phyloP scores from a whole-genome alignment of 1,139 yeast genomes.

The Yamadazyma diddensiae region DNA sequence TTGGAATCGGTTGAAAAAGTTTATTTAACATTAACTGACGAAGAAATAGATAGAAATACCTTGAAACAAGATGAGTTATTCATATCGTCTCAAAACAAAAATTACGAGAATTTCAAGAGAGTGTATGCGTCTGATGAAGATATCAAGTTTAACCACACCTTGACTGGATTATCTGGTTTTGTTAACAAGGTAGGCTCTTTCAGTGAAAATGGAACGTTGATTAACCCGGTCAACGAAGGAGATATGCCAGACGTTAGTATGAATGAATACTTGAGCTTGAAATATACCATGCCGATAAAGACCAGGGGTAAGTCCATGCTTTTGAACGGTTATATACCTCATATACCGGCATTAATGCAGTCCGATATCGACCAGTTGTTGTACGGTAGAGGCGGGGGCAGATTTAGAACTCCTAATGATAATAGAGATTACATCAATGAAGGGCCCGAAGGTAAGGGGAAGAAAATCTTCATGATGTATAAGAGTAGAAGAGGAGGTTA shows the following conservation, averaged over 20 bases:
- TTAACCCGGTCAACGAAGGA: conserved; percentile 65
- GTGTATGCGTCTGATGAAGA: conserved; percentile 32
- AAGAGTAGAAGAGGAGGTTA: conserved; percentile 43
- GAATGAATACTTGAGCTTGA: conserved; percentile 51
- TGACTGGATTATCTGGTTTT: conserved; percentile 67
- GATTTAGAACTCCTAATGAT: conserved; percentile 33
- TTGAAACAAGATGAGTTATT: conserved; percentile 60
- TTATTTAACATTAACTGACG: conserved; percentile 61
- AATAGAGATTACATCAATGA: conserved; percentile 38
- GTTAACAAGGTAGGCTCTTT: conserved; percentile 46
- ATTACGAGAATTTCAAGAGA: conserved; percentile 36
- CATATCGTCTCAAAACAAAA: conserved; percentile 55
- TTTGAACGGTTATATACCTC: conserved; percentile 72
- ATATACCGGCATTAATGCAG: conserved; percentile 56
- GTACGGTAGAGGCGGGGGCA: conserved; percentile 34
- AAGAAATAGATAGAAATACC: conserved; percentile 70
- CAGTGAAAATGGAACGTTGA: conserved; percentile 42
- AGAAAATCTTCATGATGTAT: conserved; percentile 30
- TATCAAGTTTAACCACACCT: conserved; percentile 40
- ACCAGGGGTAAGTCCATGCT: conserved; percentile 74
- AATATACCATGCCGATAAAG: conserved; percentile 56
- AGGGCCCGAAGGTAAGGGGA: conserved; percentile 44
- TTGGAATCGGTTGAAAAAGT: conserved; percentile 63
- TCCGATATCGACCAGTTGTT: conserved; percentile 68
- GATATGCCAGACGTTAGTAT: conserved; percentile 58